A percentile compares a stretch with the other conserved stretches of the same genome.
These are phyloP conservation scores for Fulvia fulva DNA, from an alignment of 2,329 filamentous ascomycete genomes.

Conservation along the genomic window DNA sequence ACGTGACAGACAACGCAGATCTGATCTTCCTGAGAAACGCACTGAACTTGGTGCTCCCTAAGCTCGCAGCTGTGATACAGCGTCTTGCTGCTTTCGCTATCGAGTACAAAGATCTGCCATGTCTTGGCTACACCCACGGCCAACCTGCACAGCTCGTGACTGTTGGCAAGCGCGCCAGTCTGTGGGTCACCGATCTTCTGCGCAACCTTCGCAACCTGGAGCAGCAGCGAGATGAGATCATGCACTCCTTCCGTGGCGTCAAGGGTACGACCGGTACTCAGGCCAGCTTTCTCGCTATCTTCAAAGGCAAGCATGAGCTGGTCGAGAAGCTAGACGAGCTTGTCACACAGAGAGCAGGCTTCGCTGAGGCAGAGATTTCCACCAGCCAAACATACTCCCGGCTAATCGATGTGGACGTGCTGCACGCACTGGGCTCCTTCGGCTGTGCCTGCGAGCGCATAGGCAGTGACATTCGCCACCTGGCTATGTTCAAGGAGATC, in stretches of 20 bases:
- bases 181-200: conserved; percentile 72
- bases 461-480: conserved; percentile 67
- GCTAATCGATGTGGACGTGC: conserved; percentile 77
- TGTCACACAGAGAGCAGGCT: conserved; percentile 63
- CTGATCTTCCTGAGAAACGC: conserved; percentile 73
- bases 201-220: conserved; percentile 74
- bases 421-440: conserved; percentile 74
- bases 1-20: conserved; percentile 71
- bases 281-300: conserved; percentile 71
- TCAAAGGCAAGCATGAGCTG: conserved; percentile 57
- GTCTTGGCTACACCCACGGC: conserved; percentile 72
- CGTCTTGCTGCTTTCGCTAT: conserved; percentile 70
- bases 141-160: conserved; percentile 56
- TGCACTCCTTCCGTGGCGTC: conserved; percentile 64
- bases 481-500: conserved; percentile 74
- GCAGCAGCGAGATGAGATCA: conserved; percentile 61
- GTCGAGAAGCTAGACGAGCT: conserved; percentile 61
- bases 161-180: conserved; percentile 64
- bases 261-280: conserved; percentile 73
- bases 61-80: conserved; percentile 72
- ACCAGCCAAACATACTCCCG: conserved; percentile 72
- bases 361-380: conserved; percentile 58
- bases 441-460: conserved; percentile 77
- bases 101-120: conserved; percentile 67
- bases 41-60: conserved; percentile 70